Evolutionary conservation across 768 basidiomycete species (phyloP), one percentile per base, ranked within the genome.

Genomic region (Russula earlei): DNA sequence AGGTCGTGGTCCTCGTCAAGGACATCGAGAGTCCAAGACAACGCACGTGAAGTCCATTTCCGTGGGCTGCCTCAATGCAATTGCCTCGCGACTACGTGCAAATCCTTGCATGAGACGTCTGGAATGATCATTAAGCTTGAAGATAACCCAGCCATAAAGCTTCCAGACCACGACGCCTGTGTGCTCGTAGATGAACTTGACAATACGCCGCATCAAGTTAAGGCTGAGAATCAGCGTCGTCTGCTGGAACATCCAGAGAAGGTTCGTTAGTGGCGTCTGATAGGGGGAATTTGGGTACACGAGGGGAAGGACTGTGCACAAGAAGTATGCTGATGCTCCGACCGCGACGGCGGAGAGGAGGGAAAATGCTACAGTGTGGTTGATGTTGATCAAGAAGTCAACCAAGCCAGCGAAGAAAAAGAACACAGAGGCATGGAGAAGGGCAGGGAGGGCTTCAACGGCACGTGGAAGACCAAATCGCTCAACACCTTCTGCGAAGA

Each of bases 351-450:
- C 47, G 6, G 51, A 46, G n/a, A 61, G 27, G 43, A 55, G 44
- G 29, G 40, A 25, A 22, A 52, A 40, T 4, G 59, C 61, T 15
- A 62, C 52, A 5, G 42, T 45, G 14, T 49, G 49, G 20, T 54
- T 61, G 38, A 54, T 45, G 27, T 58, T 53, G 29, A 33, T 14
- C 22, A 63, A 34, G 20, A 63, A 63, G 22, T 52, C 56, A 12
- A 52, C 40, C 20, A 63, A 40, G n/a, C 62, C 61, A 3, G 52
- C 55, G 36, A 63, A 54, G 57, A 63, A 63, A 31, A 63, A 49
- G 47, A 62, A 62, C 4, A 62, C 36, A 5, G 61, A 55, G 11
- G 45, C n/a, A 9, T 61, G 61, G 11, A 62, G 55, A 45, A 62
- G 50, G 6, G 54, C 52, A 5, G 61, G 59, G 19, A 61, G 55